Conservation (phyloP, 495 filamentous ascomycete genomes). For the Xeromyces bisporus region DNA sequence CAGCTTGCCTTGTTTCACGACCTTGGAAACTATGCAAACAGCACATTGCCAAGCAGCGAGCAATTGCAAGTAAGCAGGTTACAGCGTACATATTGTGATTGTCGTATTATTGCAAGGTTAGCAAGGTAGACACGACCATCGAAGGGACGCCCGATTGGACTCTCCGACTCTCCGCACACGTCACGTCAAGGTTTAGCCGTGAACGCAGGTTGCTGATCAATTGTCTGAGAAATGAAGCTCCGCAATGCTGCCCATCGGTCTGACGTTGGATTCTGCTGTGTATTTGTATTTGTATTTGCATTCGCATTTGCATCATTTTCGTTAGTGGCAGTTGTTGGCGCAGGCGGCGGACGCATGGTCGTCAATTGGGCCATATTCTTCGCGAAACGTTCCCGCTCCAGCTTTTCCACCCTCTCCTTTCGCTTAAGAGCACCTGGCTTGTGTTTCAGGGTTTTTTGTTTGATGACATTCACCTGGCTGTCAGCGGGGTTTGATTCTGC, state of each 20-base stretch:
- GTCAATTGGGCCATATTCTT: conserved; percentile 56
- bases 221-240: conserved; percentile 51
- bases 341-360: conserved; percentile 14
- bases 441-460: conserved; percentile 51
- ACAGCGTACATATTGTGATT: too few relatives aligned
- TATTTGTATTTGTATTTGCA: too few relatives aligned
- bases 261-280: conserved; percentile 26
- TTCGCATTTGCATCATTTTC: conserved; percentile 5
- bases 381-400: conserved; percentile 68
- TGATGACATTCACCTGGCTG: conserved; percentile 34
- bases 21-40: background rate
- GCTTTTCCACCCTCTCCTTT: conserved; percentile 58
- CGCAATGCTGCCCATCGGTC: conserved; percentile 53
- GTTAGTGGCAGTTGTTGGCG: conserved; percentile 6
- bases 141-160: too few relatives aligned
- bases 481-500: conserved; percentile 14
- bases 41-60: too few relatives aligned
- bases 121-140: too few relatives aligned
- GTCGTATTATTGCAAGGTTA: too few relatives aligned
- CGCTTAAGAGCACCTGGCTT: conserved; percentile 67
- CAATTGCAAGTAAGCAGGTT: too few relatives aligned
- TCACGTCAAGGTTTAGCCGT: conserved; percentile 21
- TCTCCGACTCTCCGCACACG: too few relatives aligned
- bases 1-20: background rate
- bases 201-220: conserved; percentile 58